Conservation (phyloP, 495 filamentous ascomycete species). For the Neurospora sp. region DNA sequence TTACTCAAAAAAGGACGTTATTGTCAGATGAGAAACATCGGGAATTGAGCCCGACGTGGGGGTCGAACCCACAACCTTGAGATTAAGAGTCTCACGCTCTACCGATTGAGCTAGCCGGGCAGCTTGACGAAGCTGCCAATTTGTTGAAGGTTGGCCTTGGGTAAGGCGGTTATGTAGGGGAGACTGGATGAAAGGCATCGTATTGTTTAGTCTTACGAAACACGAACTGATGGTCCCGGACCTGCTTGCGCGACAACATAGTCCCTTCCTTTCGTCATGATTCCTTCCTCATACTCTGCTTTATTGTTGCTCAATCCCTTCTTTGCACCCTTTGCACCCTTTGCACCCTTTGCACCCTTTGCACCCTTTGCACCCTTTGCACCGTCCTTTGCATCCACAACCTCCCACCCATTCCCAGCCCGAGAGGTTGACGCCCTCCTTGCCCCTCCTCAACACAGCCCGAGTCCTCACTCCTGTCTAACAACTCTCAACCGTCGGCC, state of each 20-base stretch:
- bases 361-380: too few relatives aligned
- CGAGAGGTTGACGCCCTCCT: neutral
- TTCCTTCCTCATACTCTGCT: neutral
- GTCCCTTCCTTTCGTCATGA: neutral
- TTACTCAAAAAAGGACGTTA: neutral
- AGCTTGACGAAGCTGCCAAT: neutral
- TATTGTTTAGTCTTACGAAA: too few relatives aligned
- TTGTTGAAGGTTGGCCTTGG: neutral
- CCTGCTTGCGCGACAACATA: too few relatives aligned
- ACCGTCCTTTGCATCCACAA: too few relatives aligned
- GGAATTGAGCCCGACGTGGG: neutral
- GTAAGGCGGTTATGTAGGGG: neutral
- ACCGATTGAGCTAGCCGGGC: constrained; percentile 58
- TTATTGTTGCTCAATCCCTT: too few relatives aligned
- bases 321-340: neutral
- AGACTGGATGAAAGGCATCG: too few relatives aligned
- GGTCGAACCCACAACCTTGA: constrained; percentile 34
- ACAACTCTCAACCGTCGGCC: constrained; percentile 22
- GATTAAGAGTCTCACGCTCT: constrained; percentile 71
- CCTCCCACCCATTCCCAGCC: too few relatives aligned
- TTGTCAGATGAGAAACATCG: neutral
- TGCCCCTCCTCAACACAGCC: too few relatives aligned
- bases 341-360: neutral
- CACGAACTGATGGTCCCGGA: too few relatives aligned
- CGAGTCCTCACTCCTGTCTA: neutral